Evolutionary conservation across 176 grass and related monocot species (phyloP).

Genomic region (Oryza brachyantha): DNA sequence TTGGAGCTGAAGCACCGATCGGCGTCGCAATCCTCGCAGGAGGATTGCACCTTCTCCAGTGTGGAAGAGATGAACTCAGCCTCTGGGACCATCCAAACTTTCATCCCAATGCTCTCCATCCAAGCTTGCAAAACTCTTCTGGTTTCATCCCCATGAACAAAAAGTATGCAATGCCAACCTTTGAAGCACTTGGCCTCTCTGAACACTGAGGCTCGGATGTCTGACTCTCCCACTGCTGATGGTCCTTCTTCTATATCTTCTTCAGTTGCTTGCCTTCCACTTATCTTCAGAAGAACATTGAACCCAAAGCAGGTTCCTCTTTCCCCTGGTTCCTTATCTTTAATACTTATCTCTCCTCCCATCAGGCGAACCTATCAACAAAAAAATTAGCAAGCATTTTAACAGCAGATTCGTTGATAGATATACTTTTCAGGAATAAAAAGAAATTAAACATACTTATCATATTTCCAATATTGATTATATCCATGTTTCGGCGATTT

Average conservation of each 20-base stretch:
- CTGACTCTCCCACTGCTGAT: not conserved
- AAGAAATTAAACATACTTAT: not conserved
- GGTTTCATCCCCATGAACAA: slow-evolving; percentile 58
- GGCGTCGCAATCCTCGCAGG: not conserved
- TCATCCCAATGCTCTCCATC: slow-evolving; percentile 66
- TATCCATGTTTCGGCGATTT: not conserved
- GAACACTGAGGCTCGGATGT: slow-evolving; percentile 3
- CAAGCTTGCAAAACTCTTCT: slow-evolving; percentile 58
- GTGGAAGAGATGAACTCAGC: slow-evolving; percentile 34
- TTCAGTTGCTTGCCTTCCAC: not conserved
- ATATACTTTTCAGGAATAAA: not conserved
- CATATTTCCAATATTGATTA: not conserved
- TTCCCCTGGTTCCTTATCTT: slow-evolving; percentile 58
- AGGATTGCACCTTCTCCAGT: slow-evolving; percentile 39
- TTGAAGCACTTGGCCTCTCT: slow-evolving; percentile 43
- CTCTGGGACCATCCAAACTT: slow-evolving; percentile 45
- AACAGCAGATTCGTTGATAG: not conserved
- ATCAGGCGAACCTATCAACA: slow-evolving; percentile 65
- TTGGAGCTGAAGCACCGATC: slow-evolving; percentile 41
- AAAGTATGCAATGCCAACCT: slow-evolving; percentile 55
- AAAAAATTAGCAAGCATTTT: not conserved
- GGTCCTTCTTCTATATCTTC: slow-evolving; percentile 33
- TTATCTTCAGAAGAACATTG: slow-evolving; percentile 60
- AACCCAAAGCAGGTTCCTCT: slow-evolving; percentile 74
- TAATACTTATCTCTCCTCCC: slow-evolving; percentile 85